Evolutionary conservation across 2,329 filamentous ascomycete species (phyloP).

Genomic region (Aspergillus thermomutatus): DNA sequence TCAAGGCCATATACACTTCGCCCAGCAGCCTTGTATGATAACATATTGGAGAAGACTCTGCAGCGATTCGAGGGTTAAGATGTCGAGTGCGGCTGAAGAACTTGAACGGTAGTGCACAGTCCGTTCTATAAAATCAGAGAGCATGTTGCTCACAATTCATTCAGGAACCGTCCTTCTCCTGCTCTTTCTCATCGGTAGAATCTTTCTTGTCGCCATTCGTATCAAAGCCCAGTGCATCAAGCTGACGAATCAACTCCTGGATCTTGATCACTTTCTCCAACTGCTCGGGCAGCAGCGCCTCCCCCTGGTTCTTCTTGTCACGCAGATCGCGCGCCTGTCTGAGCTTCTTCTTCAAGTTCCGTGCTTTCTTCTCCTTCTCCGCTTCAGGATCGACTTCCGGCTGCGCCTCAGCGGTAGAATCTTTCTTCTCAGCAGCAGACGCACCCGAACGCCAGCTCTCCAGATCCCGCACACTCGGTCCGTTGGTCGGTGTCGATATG

Average conservation of each 20-base stretch:
- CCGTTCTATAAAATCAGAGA: background rate
- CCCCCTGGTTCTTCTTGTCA: conserved; percentile 85
- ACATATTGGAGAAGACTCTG: background rate
- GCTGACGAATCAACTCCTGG: conserved; percentile 83
- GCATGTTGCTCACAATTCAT: background rate
- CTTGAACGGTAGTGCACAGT: background rate
- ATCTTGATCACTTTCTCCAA: conserved; percentile 98
- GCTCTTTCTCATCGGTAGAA: conserved; percentile 13
- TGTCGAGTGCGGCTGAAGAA: background rate
- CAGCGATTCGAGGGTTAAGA: background rate
- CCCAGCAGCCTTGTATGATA: background rate
- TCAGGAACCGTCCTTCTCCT: conserved; percentile 5
- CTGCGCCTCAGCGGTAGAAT: conserved; percentile 23
- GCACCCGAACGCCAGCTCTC: conserved; percentile 32
- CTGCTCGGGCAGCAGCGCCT: conserved; percentile 83
- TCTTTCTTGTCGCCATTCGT: conserved; percentile 65
- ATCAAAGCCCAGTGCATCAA: conserved; percentile 82
- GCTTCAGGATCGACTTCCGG: conserved; percentile 61
- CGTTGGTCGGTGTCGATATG: conserved; percentile 12
- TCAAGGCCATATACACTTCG: background rate
- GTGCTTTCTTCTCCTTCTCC: conserved; percentile 88
- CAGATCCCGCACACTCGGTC: conserved; percentile 21
- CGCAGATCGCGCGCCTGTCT: conserved; percentile 88
- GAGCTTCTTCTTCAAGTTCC: conserved; percentile 89
- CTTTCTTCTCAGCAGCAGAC: conserved; percentile 20